Evolutionary conservation across 495 filamentous ascomycete species (phyloP).

Genomic region (Aspergillus homomorphus): DNA sequence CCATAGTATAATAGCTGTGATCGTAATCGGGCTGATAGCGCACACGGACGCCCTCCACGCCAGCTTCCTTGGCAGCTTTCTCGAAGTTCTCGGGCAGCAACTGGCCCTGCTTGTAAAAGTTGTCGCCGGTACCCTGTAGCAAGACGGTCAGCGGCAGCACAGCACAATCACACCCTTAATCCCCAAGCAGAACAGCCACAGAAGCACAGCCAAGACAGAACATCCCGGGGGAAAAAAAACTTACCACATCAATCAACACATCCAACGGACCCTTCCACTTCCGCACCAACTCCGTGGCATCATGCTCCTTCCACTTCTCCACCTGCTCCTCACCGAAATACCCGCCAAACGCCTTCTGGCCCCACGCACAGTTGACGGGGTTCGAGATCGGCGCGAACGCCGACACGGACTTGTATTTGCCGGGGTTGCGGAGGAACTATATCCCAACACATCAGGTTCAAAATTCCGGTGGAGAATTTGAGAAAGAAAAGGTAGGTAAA

Average conservation of each 20-base stretch:
- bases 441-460: no score
- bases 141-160: no score
- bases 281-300: conserved; percentile 87
- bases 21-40: conserved; percentile 92
- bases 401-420: conserved; percentile 78
- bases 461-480: no score
- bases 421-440: conserved; percentile 83
- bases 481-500: conserved; percentile 11
- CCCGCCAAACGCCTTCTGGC: conserved; percentile 88
- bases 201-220: background rate
- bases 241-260: conserved; percentile 76
- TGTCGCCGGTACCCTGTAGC: conserved; percentile 84
- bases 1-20: conserved; percentile 94
- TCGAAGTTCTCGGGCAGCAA: conserved; percentile 91
- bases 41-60: conserved; percentile 61
- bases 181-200: no score
- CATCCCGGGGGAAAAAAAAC: conserved; percentile 17
- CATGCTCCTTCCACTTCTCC: conserved; percentile 79
- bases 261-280: conserved; percentile 68
- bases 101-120: conserved; percentile 92
- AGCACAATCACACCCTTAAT: background rate
- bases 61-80: conserved; percentile 69
- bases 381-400: conserved; percentile 94
- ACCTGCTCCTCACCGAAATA: conserved; percentile 75
- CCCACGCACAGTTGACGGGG: conserved; percentile 84